Evolutionary conservation across 768 basidiomycete genomes (phyloP).

Genomic region (Lyophyllum decastes): DNA sequence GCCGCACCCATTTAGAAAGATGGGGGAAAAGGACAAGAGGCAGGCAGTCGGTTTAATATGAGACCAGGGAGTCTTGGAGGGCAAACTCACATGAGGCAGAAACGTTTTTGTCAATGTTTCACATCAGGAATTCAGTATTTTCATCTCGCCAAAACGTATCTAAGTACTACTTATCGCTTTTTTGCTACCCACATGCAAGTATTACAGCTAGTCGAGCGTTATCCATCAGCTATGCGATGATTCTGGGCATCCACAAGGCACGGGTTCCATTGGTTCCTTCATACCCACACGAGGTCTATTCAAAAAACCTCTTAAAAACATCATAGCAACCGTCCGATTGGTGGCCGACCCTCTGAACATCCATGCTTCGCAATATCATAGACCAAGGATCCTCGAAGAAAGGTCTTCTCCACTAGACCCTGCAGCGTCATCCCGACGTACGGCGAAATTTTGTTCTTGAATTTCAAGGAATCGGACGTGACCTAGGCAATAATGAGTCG

Average conservation of each 20-base stretch:
- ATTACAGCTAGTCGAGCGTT: too few species aligned
- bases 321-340: constrained; percentile 41
- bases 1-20: constrained; percentile 4
- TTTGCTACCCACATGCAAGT: too few species aligned
- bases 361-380: constrained; percentile 49
- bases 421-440: constrained; percentile 75
- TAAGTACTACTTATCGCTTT: too few species aligned
- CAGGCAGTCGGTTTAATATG: neutral
- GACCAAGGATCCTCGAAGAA: constrained; percentile 71
- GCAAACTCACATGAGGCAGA: constrained; percentile 14
- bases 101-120: constrained; percentile 11
- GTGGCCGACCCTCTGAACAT: constrained; percentile 29
- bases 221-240: too few species aligned
- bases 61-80: neutral
- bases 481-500: constrained; percentile 47
- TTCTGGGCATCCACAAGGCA: too few species aligned
- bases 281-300: too few species aligned
- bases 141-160: too few species aligned
- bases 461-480: constrained; percentile 68
- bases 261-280: too few species aligned
- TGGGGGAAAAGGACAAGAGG: neutral
- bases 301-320: neutral
- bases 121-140: neutral
- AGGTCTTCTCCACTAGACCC: constrained; percentile 78
- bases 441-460: constrained; percentile 94